A percentile compares a stretch with the other conserved stretches of the same genome.
Evolutionary conservation across 805 yeast genomes (phyloP).

Genomic region (Wickerhamiella shivajii): DNA sequence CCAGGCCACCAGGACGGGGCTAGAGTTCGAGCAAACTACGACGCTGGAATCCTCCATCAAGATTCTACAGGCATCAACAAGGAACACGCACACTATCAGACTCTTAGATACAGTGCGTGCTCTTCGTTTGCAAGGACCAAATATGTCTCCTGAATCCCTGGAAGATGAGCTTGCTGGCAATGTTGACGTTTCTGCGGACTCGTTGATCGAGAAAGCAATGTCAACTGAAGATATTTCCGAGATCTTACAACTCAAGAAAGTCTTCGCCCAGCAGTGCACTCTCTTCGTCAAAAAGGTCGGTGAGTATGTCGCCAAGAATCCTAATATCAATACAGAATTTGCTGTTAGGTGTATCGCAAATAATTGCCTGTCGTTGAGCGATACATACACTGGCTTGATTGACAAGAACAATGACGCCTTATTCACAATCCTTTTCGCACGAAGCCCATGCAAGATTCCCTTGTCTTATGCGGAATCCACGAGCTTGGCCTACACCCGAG

Average conservation of each 20-base stretch:
- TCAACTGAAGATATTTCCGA: neutral
- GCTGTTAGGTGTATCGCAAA: slow-evolving; percentile 2
- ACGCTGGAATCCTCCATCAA: no score
- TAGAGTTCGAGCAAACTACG: no score
- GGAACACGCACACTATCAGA: no score
- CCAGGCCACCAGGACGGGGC: no score
- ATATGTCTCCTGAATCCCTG: slow-evolving; percentile 3
- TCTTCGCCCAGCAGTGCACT: neutral
- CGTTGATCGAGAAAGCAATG: neutral
- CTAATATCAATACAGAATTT: neutral
- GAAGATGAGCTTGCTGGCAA: neutral
- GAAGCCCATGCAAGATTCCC: no score
- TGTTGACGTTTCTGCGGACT: neutral
- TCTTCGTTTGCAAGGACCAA: no score
- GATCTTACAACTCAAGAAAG: slow-evolving; percentile 1
- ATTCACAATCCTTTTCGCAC: no score
- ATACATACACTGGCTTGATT: slow-evolving; percentile 3
- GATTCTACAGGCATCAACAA: no score
- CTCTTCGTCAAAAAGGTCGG: neutral
- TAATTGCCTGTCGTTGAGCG: slow-evolving; percentile 4
- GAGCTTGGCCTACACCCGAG: no score
- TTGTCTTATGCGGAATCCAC: no score
- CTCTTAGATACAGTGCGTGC: no score
- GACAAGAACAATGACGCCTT: slow-evolving; percentile 1
- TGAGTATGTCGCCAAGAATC: neutral